phyloP scores from a whole-genome alignment of 352 stramenopile genomes.

The Pythium dissotocum region DNA sequence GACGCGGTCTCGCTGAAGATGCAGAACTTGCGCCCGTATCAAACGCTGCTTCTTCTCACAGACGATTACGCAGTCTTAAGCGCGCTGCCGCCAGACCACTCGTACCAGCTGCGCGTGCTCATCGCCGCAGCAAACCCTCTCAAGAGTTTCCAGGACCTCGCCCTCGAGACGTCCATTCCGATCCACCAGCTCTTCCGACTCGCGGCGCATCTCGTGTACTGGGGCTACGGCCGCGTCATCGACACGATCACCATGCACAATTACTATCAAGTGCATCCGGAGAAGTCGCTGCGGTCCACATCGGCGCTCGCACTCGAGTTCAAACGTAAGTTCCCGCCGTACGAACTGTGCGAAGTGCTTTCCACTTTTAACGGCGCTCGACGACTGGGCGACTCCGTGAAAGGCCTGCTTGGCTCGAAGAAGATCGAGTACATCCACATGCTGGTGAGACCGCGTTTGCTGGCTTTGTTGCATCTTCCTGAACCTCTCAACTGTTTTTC shows the following conservation, averaged over 20 bases:
- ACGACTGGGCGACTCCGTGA: slow-evolving; percentile 80
- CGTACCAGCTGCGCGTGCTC: slow-evolving; percentile 70
- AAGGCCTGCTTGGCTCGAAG: slow-evolving; percentile 55
- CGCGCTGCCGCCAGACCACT: slow-evolving; percentile 70
- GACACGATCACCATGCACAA: slow-evolving; percentile 87
- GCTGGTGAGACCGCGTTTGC: slow-evolving; percentile 36
- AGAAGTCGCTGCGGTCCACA: slow-evolving; percentile 48
- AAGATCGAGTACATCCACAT: slow-evolving; percentile 89
- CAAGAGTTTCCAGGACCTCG: slow-evolving; percentile 85
- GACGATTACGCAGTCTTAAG: slow-evolving; percentile 68
- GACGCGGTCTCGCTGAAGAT: slow-evolving; percentile 62
- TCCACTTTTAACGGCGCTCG: slow-evolving; percentile 70
- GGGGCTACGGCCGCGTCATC: slow-evolving; percentile 76
- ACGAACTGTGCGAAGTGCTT: slow-evolving; percentile 73
- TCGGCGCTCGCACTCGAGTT: slow-evolving; percentile 71
- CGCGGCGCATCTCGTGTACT: slow-evolving; percentile 82
- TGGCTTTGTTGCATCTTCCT: neutral
- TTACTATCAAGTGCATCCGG: slow-evolving; percentile 79
- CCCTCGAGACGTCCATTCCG: slow-evolving; percentile 71
- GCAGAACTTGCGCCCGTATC: slow-evolving; percentile 75
- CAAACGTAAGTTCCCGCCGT: slow-evolving; percentile 63
- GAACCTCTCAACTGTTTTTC: neutral
- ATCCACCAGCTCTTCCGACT: slow-evolving; percentile 86
- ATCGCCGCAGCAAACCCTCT: slow-evolving; percentile 79
- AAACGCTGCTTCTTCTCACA: slow-evolving; percentile 72